These are phyloP conservation scores for Ceratobasidium papillatum DNA, from an alignment of 1,284 basidiomycete species.

Conservation along the genomic window DNA sequence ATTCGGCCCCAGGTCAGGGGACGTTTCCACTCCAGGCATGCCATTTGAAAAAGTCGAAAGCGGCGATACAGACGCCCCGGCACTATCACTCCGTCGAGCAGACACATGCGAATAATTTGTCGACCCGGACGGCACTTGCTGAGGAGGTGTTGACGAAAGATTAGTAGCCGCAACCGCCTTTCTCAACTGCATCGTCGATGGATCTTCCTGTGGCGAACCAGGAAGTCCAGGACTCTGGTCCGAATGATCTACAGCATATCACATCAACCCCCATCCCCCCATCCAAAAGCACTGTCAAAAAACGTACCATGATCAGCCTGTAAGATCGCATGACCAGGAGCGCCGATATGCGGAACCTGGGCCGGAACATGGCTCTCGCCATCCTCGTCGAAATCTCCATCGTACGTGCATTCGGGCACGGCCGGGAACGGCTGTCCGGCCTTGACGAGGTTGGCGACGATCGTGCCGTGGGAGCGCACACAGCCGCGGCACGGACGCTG, in stretches of 20 bases:
- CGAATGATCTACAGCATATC: background rate
- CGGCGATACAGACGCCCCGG: conserved; percentile 15
- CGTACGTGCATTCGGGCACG: conserved; percentile 34
- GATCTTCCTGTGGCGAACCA: background rate
- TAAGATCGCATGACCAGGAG: conserved; percentile 21
- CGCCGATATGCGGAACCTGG: conserved; percentile 25
- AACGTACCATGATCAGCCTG: background rate
- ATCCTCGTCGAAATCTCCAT: conserved; percentile 30
- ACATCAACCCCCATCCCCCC: too few relatives aligned
- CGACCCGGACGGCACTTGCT: background rate
- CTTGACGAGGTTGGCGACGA: conserved; percentile 35
- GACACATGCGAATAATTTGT: background rate
- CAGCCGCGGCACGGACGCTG: conserved; percentile 34
- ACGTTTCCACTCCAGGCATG: conserved; percentile 7
- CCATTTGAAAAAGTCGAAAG: conserved; percentile 27
- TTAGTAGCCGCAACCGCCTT: conserved; percentile 3
- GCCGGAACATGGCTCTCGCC: conserved; percentile 10
- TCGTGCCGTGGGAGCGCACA: conserved; percentile 32
- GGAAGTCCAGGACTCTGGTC: background rate
- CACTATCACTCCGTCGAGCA: conserved; percentile 16
- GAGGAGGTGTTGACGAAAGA: background rate
- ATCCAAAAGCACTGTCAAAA: too few relatives aligned
- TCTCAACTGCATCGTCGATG: background rate
- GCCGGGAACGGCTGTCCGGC: conserved; percentile 31
- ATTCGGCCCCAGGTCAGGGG: conserved; percentile 12